Evolutionary conservation across 2,329 filamentous ascomycete species (phyloP).

Genomic region (Diplodia seriata): DNA sequence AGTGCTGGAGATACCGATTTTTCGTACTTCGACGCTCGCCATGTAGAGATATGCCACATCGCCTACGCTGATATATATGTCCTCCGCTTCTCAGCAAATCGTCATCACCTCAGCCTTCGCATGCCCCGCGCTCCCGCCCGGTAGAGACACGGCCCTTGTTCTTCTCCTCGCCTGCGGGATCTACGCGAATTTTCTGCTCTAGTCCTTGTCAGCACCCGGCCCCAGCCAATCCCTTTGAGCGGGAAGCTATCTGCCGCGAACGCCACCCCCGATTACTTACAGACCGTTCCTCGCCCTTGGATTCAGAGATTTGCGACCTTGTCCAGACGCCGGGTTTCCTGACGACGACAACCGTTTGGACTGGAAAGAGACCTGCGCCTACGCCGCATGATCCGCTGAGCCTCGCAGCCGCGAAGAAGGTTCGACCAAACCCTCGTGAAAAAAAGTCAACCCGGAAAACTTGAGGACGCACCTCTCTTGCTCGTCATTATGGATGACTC

Average conservation of each 20-base stretch:
- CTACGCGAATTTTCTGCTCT: constrained; percentile 22
- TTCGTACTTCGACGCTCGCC: background rate
- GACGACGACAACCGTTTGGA: background rate
- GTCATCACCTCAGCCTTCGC: background rate
- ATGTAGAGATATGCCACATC: constrained; percentile 5
- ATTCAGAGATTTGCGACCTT: too few species aligned
- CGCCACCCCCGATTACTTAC: constrained; percentile 19
- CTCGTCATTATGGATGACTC: constrained; percentile 47
- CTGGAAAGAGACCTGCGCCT: background rate
- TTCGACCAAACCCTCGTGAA: constrained; percentile 41
- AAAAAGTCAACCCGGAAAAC: constrained; percentile 36
- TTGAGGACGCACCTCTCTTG: background rate
- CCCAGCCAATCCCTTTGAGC: constrained; percentile 19
- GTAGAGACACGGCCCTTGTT: background rate
- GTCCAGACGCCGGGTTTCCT: background rate
- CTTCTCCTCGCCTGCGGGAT: constrained; percentile 12
- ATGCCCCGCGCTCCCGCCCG: background rate
- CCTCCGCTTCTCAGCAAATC: background rate
- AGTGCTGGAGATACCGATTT: constrained; percentile 19
- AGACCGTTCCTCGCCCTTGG: background rate
- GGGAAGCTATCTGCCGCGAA: constrained; percentile 8
- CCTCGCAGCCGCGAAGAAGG: constrained; percentile 32
- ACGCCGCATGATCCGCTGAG: constrained; percentile 18
- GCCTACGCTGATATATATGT: background rate
- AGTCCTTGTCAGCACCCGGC: constrained; percentile 14